Conservation (phyloP, 2,329 filamentous ascomycete genomes). For the Botrytis tulipae region DNA sequence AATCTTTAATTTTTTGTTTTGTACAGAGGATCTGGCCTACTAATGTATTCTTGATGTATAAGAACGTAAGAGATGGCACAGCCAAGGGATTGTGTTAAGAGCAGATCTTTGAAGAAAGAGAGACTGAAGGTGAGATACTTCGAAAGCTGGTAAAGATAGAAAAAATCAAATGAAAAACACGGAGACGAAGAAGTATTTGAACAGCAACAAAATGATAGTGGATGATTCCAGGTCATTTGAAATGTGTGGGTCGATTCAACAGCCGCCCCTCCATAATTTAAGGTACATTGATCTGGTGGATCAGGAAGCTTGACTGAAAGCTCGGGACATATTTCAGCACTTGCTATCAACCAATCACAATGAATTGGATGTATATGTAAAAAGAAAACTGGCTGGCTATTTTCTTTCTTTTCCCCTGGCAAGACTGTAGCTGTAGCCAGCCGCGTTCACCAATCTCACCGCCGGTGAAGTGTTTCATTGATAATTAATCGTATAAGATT, state of each 20-base stretch:
- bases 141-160: slow-evolving; percentile 13
- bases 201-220: background rate
- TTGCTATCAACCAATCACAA: background rate
- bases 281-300: slow-evolving; percentile 12
- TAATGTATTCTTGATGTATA: slow-evolving; percentile 10
- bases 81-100: slow-evolving; percentile 11
- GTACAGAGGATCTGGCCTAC: slow-evolving; percentile 14
- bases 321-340: slow-evolving; percentile 1
- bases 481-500: background rate
- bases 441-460: background rate
- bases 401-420: background rate
- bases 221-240: slow-evolving; percentile 14
- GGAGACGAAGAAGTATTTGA: slow-evolving; percentile 15
- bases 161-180: background rate
- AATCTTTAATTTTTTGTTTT: background rate
- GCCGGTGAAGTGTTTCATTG: slow-evolving; percentile 11
- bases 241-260: slow-evolving; percentile 2
- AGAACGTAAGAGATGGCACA: slow-evolving; percentile 15
- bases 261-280: slow-evolving; percentile 19
- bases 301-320: slow-evolving; percentile 16
- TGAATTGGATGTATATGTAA: background rate
- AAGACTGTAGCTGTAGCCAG: slow-evolving; percentile 5
- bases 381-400: background rate
- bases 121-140: slow-evolving; percentile 19
- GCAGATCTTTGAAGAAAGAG: slow-evolving; percentile 17